Evolutionary conservation across 1,284 basidiomycete genomes (phyloP).

Genomic region (Ustilago lituana): DNA sequence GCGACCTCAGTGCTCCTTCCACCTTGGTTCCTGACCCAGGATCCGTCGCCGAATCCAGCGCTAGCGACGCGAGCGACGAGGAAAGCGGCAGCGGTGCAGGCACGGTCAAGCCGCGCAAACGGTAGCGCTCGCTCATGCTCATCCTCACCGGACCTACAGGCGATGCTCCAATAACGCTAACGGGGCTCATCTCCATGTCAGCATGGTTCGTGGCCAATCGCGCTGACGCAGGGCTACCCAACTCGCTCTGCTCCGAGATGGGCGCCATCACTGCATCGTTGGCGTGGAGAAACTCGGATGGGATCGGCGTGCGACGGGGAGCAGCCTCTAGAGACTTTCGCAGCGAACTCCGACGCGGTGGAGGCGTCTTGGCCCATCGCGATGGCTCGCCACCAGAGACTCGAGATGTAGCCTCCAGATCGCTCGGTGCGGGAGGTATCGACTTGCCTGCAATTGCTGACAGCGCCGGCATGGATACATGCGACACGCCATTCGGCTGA

Average conservation of each 20-base stretch:
- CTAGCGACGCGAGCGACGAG: slow-evolving; percentile 22
- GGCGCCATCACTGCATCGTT: slow-evolving; percentile 31
- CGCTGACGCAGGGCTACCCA: slow-evolving; percentile 30
- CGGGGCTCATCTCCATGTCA: slow-evolving; percentile 33
- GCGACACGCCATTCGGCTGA: slow-evolving; percentile 2
- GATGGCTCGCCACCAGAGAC: background rate
- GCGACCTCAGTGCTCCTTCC: slow-evolving; percentile 6
- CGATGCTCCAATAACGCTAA: slow-evolving; percentile 7
- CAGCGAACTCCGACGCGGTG: slow-evolving; percentile 39
- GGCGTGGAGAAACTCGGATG: slow-evolving; percentile 22
- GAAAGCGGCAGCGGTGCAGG: slow-evolving; percentile 34
- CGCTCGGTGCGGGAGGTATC: slow-evolving; percentile 3
- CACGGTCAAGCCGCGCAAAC: slow-evolving; percentile 30
- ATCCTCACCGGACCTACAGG: slow-evolving; percentile 17
- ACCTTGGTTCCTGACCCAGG: slow-evolving; percentile 16
- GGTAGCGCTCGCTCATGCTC: slow-evolving; percentile 46
- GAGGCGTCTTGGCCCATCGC: slow-evolving; percentile 12
- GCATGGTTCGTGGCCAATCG: slow-evolving; percentile 2
- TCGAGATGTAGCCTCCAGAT: background rate
- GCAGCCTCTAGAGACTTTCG: slow-evolving; percentile 16
- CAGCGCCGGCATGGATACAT: slow-evolving; percentile 6
- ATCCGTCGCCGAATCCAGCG: slow-evolving; percentile 7
- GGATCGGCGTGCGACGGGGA: slow-evolving; percentile 11
- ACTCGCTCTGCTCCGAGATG: slow-evolving; percentile 44
- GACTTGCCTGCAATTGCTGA: slow-evolving; percentile 10